phyloP scores from a whole-genome alignment of 1,284 basidiomycete species.

The Irpex lacteus region DNA sequence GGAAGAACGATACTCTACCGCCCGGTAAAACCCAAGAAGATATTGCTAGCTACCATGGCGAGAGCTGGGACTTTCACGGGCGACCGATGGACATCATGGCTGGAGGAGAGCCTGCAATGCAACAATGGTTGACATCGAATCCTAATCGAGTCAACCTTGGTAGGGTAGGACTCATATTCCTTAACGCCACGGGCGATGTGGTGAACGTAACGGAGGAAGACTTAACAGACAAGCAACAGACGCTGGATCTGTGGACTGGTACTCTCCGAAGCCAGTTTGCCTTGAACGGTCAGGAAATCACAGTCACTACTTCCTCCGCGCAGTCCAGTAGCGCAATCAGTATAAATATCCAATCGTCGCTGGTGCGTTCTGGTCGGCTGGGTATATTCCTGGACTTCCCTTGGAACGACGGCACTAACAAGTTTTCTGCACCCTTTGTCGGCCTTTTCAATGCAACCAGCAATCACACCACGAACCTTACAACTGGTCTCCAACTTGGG shows the following conservation, averaged over 20 bases:
- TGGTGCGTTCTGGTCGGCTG: slow-evolving; percentile 38
- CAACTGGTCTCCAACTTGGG: slow-evolving; percentile 18
- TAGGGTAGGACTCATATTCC: slow-evolving; percentile 45
- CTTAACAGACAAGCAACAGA: slow-evolving; percentile 36
- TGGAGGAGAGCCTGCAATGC: slow-evolving; percentile 42
- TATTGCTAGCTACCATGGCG: slow-evolving; percentile 46
- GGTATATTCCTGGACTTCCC: slow-evolving; percentile 60
- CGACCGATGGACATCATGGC: slow-evolving; percentile 45
- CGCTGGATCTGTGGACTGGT: slow-evolving; percentile 56
- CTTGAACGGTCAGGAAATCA: slow-evolving; percentile 34
- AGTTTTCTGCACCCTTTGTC: slow-evolving; percentile 59
- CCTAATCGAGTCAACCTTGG: slow-evolving; percentile 59
- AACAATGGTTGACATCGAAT: slow-evolving; percentile 58
- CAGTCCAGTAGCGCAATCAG: slow-evolving; percentile 40
- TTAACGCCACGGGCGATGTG: slow-evolving; percentile 26
- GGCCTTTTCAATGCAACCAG: slow-evolving; percentile 45
- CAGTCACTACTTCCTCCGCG: slow-evolving; percentile 40
- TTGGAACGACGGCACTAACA: slow-evolving; percentile 54
- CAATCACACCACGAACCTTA: slow-evolving; percentile 45
- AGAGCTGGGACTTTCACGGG: slow-evolving; percentile 49
- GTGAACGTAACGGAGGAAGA: slow-evolving; percentile 39
- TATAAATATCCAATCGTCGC: slow-evolving; percentile 38
- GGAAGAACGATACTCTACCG: slow-evolving; percentile 60
- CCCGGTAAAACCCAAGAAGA: slow-evolving; percentile 39
- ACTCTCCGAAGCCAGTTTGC: slow-evolving; percentile 44